Evolutionary conservation across 345 rosid species (phyloP).

Genomic region (Rhodamnia rubescens): DNA sequence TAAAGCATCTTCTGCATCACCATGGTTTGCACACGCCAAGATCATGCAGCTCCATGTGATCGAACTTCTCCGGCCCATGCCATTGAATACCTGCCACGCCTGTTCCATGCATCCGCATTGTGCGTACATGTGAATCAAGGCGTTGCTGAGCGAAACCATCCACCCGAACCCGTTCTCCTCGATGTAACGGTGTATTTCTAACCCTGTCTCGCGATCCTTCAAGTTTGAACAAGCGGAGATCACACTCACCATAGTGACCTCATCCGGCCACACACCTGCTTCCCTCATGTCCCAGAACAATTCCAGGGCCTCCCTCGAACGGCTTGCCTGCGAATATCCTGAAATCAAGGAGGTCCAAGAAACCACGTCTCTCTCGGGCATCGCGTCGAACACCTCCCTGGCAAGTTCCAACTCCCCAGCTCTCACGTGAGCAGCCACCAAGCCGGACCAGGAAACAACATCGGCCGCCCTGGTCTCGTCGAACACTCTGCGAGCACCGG

Average conservation of each 20-base stretch:
- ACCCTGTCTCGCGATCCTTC: constrained; percentile 2
- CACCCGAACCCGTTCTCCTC: constrained; percentile 14
- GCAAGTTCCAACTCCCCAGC: constrained; percentile 13
- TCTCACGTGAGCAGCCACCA: constrained; percentile 8
- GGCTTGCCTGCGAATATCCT: constrained; percentile 5
- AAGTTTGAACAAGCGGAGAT: constrained; percentile 5
- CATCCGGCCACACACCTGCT: constrained; percentile 7
- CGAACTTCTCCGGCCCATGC: constrained; percentile 14
- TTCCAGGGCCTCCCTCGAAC: constrained; percentile 8
- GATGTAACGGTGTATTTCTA: constrained; percentile 10
- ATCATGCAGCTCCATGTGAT: constrained; percentile 27
- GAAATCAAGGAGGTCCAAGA: constrained; percentile 21
- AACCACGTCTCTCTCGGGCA: constrained; percentile 14
- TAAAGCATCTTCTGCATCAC: constrained; percentile 9
- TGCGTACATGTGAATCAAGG: constrained; percentile 23
- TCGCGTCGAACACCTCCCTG: constrained; percentile 9
- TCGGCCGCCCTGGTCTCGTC: constrained; percentile 10
- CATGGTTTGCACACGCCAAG: constrained; percentile 17
- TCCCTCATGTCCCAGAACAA: constrained; percentile 3
- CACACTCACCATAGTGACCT: constrained; percentile 15
- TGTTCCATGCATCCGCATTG: constrained; percentile 19
- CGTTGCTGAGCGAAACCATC: constrained; percentile 25
- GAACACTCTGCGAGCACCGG: constrained; percentile 5
- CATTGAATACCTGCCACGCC: constrained; percentile 15
- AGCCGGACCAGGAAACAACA: constrained; percentile 16